phyloP scores from a whole-genome alignment of 78 protist species.

The Chrysochromulina parva region DNA sequence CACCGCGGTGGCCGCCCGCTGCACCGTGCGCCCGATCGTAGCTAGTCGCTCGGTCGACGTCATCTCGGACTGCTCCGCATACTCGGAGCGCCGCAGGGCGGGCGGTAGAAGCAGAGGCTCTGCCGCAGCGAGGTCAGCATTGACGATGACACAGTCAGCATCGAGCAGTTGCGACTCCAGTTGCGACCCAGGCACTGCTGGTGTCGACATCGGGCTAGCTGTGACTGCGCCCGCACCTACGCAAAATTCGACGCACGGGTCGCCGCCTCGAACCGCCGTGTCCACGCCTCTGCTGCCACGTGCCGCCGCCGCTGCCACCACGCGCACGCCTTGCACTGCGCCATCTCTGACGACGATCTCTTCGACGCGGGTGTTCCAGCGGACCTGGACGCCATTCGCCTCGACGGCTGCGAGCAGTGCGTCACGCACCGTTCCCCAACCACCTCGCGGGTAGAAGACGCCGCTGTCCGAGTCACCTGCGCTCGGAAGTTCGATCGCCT shows the following conservation, averaged over 20 bases:
- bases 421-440: neutral
- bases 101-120: neutral
- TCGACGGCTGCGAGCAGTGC: neutral
- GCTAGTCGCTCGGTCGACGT: too few species aligned
- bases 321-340: neutral
- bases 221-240: too few species aligned
- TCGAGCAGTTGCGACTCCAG: too few species aligned
- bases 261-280: too few species aligned
- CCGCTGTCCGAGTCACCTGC: neutral
- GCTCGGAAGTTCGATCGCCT: neutral
- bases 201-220: too few species aligned
- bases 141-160: neutral
- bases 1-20: too few species aligned
- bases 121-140: slow-evolving; percentile 13
- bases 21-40: too few species aligned
- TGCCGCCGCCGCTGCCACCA: neutral
- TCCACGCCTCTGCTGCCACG: too few species aligned
- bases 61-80: neutral
- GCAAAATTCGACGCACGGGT: too few species aligned
- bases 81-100: too few species aligned
- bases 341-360: neutral
- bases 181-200: too few species aligned
- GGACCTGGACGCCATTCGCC: neutral
- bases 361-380: neutral
- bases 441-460: neutral